Percentiles rank a stretch among this genome's conserved stretches.
These are phyloP conservation scores for Porphyridium purpureum DNA, from an alignment of 23 red algal species.

Conservation along the genomic window DNA sequence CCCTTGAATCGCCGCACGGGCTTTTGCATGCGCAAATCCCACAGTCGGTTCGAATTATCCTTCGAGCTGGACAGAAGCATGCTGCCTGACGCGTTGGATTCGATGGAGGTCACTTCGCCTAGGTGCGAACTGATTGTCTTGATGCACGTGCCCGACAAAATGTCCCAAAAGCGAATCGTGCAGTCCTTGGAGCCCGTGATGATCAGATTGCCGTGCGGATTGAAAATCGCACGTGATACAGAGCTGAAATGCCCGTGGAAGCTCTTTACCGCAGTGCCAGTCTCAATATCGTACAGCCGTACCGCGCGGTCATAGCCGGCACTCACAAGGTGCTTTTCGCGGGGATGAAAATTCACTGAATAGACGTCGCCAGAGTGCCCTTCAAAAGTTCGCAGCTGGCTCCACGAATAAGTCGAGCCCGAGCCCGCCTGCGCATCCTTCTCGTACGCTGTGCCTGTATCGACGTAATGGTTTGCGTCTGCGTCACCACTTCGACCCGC, in stretches of 20 bases:
- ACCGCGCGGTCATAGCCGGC: conserved; percentile 85
- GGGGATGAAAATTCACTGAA: conserved; percentile 66
- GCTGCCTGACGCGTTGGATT: conserved; percentile 59
- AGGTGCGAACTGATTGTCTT: conserved; percentile 71
- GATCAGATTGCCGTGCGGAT: conserved; percentile 86
- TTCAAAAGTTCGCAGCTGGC: too few species aligned
- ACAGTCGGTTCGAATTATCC: conserved; percentile 97
- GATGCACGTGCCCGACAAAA: conserved; percentile 73
- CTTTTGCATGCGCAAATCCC: conserved; percentile 68
- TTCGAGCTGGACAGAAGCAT: conserved; percentile 83
- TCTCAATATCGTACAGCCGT: conserved; percentile 70
- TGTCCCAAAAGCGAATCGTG: conserved; percentile 96
- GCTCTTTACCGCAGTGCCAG: conserved; percentile 37
- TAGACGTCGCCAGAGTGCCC: conserved; percentile 66
- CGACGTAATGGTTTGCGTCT: neutral
- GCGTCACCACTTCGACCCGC: too few species aligned
- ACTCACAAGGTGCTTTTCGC: conserved; percentile 42
- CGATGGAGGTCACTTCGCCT: conserved; percentile 94
- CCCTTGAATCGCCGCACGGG: conserved; percentile 86
- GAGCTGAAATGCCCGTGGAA: conserved; percentile 74
- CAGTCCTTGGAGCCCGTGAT: conserved; percentile 92
- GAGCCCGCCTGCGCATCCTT: too few species aligned
- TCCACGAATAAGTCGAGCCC: too few species aligned
- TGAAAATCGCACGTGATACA: conserved; percentile 64
- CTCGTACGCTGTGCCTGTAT: neutral